phyloP scores from a whole-genome alignment of 768 basidiomycete genomes.

The Macrocybe gigantea region DNA sequence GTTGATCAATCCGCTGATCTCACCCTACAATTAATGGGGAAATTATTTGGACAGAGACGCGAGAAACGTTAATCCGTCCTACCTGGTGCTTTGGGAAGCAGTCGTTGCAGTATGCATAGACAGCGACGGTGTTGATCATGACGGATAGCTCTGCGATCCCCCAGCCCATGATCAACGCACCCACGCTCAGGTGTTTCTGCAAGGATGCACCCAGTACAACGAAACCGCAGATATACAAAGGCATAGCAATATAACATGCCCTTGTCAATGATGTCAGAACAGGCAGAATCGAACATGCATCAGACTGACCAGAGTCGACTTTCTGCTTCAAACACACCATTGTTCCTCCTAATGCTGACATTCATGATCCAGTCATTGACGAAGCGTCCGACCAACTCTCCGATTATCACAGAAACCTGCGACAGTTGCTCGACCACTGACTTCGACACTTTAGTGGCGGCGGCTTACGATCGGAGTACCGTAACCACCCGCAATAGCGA shows the following conservation, averaged over 20 bases:
- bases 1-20: conserved; percentile 52
- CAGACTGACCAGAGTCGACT: conserved; percentile 40
- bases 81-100: conserved; percentile 41
- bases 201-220: conserved; percentile 44
- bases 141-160: conserved; percentile 43
- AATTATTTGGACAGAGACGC: neutral
- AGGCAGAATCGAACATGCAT: neutral
- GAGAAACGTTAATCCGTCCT: conserved; percentile 1
- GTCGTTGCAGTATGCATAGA: conserved; percentile 48
- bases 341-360: conserved; percentile 23
- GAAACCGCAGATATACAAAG: conserved; percentile 49
- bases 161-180: conserved; percentile 55
- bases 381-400: conserved; percentile 32
- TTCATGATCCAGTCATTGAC: conserved; percentile 31
- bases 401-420: conserved; percentile 30
- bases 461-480: conserved; percentile 30
- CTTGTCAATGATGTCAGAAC: conserved; percentile 16
- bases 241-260: conserved; percentile 47
- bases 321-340: conserved; percentile 37
- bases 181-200: conserved; percentile 39
- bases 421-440: neutral
- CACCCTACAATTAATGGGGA: conserved; percentile 27
- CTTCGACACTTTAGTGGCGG: neutral
- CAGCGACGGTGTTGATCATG: conserved; percentile 49
- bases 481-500: conserved; percentile 32